Evolutionary conservation across 1,284 basidiomycete genomes (phyloP), one percentile per base, ranked within the genome.

Genomic region (Mycena sp.): DNA sequence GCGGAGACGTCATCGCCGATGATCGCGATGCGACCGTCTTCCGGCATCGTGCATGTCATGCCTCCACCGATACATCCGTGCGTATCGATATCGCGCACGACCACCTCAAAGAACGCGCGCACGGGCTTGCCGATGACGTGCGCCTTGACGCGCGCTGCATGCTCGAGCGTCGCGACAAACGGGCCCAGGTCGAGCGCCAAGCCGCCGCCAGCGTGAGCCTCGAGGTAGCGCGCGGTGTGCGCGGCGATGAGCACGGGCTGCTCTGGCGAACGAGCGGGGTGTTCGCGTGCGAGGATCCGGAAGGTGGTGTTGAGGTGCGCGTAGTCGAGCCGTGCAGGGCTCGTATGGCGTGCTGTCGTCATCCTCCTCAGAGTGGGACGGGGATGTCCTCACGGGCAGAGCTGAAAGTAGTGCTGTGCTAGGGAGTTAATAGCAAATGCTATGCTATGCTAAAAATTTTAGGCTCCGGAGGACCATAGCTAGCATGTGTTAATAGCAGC

Each of bases 131-230:
- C 91, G 6, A 92, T 83, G 10, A 87, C 78, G 35, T 81, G 80
- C 0, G 88, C 86, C 14, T 78, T 68, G 21, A 79, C 70, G 0
- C 80, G 83, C 0, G 83, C 43, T 0, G 88, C 88, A 21, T 78
- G 74, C 69, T 92, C 90, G 6, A 93, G 78, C 0, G 87, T 88
- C 1, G 78, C 71, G 5, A 93, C 84, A 69, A 92, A 93, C 0
- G 89, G 87, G 1, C 90, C 90, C 0, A 88, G 87, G 1, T 90
- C 91, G 14, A 92, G 78, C 1, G 86, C 87, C 5, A 91, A 78
- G 0, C 80, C 82, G 14, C 74, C 74, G 16, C 9, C 37, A 7
- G 76, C 69, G 6, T 12, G 28, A 10, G 74, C 74, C 58, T 81
- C 72, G 25, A 85, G 73, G 67, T 84, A 86, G 43, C 80, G 80